Conservation (phyloP, 2,329 filamentous ascomycete genomes). For the Sporothrix inflata region DNA sequence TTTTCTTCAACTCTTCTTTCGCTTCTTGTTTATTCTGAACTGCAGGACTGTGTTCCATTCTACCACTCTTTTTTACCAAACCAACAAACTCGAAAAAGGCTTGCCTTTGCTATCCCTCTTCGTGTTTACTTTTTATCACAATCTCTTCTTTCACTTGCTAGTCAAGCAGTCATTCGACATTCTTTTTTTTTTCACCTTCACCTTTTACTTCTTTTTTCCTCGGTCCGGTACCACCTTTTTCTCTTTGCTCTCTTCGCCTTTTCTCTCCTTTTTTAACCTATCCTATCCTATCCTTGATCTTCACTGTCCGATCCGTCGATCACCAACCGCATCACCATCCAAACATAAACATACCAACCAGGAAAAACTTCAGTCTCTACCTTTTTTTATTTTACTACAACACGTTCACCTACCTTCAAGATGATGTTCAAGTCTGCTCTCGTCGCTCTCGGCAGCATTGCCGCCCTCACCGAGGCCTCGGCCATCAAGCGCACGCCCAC, state of each 20-base stretch:
- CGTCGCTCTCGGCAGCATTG: conserved; percentile 54
- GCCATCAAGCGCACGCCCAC: conserved; percentile 46
- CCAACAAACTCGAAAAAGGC: conserved; percentile 32
- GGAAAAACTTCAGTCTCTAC: background rate
- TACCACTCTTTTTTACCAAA: conserved; percentile 50
- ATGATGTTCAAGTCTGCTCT: conserved; percentile 59
- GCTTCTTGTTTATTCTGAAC: conserved; percentile 51
- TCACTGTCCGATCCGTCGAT: conserved; percentile 32
- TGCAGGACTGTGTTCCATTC: conserved; percentile 49
- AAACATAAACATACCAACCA: conserved; percentile 4
- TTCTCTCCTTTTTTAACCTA: background rate
- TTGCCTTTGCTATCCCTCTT: background rate
- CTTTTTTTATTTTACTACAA: background rate
- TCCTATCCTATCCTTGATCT: conserved; percentile 24
- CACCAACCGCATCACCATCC: conserved; percentile 27
- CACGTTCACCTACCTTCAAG: conserved; percentile 38
- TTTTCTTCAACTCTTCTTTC: conserved; percentile 34
- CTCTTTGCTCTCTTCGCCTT: conserved; percentile 26
- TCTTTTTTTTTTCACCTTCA: conserved; percentile 17
- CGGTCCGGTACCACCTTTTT: background rate
- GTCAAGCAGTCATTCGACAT: conserved; percentile 35
- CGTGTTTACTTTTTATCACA: conserved; percentile 18
- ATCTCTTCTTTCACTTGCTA: conserved; percentile 33
- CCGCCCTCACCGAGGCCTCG: conserved; percentile 51
- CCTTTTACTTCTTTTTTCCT: conserved; percentile 30